Evolutionary conservation across 176 grass and related monocot genomes (phyloP).

Genomic region (Carex pumila): DNA sequence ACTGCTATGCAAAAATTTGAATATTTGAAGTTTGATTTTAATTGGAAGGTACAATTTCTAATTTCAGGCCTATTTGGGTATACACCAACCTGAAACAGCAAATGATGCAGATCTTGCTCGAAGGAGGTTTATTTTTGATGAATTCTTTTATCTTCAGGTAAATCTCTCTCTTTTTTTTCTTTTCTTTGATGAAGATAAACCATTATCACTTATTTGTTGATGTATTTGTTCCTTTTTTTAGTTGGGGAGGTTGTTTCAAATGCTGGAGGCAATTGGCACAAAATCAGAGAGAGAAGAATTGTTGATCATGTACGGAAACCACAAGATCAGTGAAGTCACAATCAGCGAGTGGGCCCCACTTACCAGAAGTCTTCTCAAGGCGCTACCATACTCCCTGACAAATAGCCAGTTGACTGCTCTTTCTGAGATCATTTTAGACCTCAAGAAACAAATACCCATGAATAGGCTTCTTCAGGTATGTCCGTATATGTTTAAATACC

Average conservation of each 20-base stretch:
- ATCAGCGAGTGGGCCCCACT: conserved; percentile 60
- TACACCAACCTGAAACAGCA: conserved; percentile 66
- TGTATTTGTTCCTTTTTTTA: conserved; percentile 15
- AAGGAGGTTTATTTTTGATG: conserved; percentile 91
- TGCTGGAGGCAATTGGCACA: conserved; percentile 82
- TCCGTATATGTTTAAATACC: conserved; percentile 10
- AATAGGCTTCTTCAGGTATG: conserved; percentile 86
- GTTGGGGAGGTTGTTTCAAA: conserved; percentile 88
- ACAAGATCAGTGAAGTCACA: conserved; percentile 57
- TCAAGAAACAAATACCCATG: conserved; percentile 84
- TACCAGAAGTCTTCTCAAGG: conserved; percentile 51
- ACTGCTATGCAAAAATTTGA: not conserved
- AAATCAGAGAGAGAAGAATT: conserved; percentile 66
- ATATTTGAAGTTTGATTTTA: not conserved
- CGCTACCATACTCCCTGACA: conserved; percentile 82
- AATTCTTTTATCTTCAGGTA: conserved; percentile 99
- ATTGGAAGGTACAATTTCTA: not conserved
- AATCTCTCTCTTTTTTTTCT: not conserved
- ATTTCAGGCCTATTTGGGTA: conserved; percentile 90
- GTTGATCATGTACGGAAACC: conserved; percentile 58
- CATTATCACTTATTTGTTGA: not conserved
- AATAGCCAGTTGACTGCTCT: conserved; percentile 73
- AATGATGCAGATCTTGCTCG: conserved; percentile 91
- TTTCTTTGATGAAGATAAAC: not conserved
- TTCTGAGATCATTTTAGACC: conserved; percentile 99